Percentiles rank a stretch among this genome's conserved stretches.
Conservation (phyloP, 2,329 filamentous ascomycete species). For the Sporothrix globosa region DNA sequence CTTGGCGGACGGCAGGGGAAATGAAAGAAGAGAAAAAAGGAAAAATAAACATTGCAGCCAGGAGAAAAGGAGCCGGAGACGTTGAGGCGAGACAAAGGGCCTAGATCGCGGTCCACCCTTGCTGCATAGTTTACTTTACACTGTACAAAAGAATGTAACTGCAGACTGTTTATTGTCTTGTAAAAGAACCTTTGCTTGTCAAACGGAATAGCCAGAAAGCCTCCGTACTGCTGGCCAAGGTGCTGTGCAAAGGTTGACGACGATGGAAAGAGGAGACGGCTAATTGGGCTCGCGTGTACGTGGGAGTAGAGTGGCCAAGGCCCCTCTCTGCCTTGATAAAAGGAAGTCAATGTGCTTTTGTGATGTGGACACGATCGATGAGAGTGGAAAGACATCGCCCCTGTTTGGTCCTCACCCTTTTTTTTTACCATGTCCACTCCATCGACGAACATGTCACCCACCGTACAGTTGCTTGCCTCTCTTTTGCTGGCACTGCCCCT, state of each 20-base stretch:
- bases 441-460: neutral
- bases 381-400: neutral
- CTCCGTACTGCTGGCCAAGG: neutral
- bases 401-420: no score
- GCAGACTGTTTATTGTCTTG: neutral
- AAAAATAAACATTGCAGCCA: neutral
- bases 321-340: neutral
- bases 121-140: neutral
- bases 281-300: neutral
- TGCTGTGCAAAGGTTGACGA: neutral
- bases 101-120: constrained; percentile 1
- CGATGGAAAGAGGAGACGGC: constrained; percentile 14
- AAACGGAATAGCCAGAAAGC: constrained; percentile 16
- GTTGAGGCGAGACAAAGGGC: neutral
- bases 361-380: neutral
- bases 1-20: constrained; percentile 13
- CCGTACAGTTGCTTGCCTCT: constrained; percentile 9
- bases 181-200: no score
- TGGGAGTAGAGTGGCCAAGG: neutral
- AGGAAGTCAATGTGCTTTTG: neutral
- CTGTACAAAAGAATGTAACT: constrained; percentile 15
- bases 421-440: neutral
- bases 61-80: neutral
- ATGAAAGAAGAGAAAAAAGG: neutral
- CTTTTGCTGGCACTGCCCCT: constrained; percentile 16